Evolutionary conservation across 2,329 filamentous ascomycete genomes (phyloP).

Genomic region (Fusarium kyushuense): DNA sequence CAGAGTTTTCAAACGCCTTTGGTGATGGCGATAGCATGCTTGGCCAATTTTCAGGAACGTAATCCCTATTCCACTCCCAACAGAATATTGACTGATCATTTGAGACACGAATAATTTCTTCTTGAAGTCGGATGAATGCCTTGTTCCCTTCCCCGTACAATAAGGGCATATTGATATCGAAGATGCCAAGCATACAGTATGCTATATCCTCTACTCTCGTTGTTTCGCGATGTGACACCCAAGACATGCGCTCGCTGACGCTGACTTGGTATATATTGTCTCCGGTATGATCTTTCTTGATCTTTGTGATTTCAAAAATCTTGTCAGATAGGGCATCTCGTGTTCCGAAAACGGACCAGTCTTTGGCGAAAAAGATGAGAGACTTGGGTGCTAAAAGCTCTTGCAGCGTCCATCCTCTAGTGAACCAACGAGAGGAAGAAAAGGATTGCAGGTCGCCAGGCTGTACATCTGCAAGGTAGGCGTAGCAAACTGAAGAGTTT

Average conservation of each 20-base stretch:
- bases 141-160: neutral
- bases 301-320: neutral
- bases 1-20: neutral
- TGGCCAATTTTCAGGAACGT: neutral
- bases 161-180: neutral
- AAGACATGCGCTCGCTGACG: neutral
- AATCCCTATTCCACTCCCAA: neutral
- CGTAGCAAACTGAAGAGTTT: neutral
- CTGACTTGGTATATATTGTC: neutral
- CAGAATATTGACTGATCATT: neutral
- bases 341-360: neutral
- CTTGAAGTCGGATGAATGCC: neutral
- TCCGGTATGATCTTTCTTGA: neutral
- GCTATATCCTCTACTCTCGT: neutral
- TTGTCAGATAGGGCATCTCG: accelerated
- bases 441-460: neutral
- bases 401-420: neutral
- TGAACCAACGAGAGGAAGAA: neutral
- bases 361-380: neutral
- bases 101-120: neutral
- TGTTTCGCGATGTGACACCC: neutral
- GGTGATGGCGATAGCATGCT: neutral
- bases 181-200: neutral
- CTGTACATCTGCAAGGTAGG: neutral
- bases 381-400: neutral